A percentile compares a stretch with the other conserved stretches of the same genome.
These are phyloP conservation scores for Hymenoscyphus fructigenus DNA, from an alignment of 2,329 filamentous ascomycete genomes.

Conservation along the genomic window DNA sequence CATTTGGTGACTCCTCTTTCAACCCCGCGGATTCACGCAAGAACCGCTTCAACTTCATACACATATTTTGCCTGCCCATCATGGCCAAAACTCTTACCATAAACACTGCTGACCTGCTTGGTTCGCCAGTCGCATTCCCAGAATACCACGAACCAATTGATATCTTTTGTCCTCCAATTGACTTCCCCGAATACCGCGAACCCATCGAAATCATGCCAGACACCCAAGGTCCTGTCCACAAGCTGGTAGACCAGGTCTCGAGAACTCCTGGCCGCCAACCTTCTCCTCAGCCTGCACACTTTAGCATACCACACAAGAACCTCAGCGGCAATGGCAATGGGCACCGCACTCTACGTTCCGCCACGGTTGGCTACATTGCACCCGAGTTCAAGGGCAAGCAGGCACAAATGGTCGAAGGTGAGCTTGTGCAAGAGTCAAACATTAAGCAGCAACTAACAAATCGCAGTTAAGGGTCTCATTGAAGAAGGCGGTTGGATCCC, in stretches of 20 bases:
- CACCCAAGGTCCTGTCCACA: slow-evolving; percentile 23
- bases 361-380: slow-evolving; percentile 90
- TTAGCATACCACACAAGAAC: slow-evolving; percentile 63
- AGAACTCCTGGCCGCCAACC: slow-evolving; percentile 45
- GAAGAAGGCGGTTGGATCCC: slow-evolving; percentile 72
- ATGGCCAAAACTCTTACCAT: slow-evolving; percentile 28
- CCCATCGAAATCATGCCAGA: slow-evolving; percentile 26
- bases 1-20: background rate
- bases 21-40: background rate
- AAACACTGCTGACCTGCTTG: slow-evolving; percentile 29
- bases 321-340: slow-evolving; percentile 49
- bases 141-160: slow-evolving; percentile 23
- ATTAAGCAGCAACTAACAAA: slow-evolving; percentile 19
- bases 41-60: background rate
- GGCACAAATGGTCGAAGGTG: slow-evolving; percentile 58
- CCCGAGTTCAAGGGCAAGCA: slow-evolving; percentile 91
- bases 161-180: slow-evolving; percentile 12
- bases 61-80: background rate
- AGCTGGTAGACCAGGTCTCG: slow-evolving; percentile 30
- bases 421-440: slow-evolving; percentile 12
- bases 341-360: slow-evolving; percentile 77
- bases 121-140: slow-evolving; percentile 23
- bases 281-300: slow-evolving; percentile 84
- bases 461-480: slow-evolving; percentile 71
- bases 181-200: slow-evolving; percentile 21